Conservation (phyloP, 176 grass and related monocot species). For the Carex pumila region DNA sequence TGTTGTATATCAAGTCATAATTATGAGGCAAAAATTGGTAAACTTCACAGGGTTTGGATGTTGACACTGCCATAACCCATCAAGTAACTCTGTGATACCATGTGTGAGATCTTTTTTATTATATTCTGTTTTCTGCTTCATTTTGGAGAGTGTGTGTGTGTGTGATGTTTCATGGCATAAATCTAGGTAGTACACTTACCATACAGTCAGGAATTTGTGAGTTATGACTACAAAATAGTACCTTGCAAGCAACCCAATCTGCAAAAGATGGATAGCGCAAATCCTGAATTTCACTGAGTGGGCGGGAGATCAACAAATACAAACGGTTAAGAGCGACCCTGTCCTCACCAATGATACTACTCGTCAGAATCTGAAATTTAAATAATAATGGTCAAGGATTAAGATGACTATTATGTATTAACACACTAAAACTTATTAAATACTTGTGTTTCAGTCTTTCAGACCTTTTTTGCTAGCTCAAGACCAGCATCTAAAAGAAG, state of each 20-base stretch:
- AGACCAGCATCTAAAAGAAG: slow-evolving; percentile 96
- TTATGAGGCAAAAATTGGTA: not conserved
- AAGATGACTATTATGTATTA: not conserved
- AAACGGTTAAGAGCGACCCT: slow-evolving; percentile 78
- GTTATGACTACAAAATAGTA: slow-evolving; percentile 23
- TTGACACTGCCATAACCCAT: not conserved
- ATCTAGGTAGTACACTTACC: not conserved
- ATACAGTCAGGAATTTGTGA: not conserved
- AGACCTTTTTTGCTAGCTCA: slow-evolving; percentile 78
- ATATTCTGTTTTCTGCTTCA: not conserved
- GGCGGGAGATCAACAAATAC: slow-evolving; percentile 74
- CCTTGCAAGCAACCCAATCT: slow-evolving; percentile 99
- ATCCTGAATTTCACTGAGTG: slow-evolving; percentile 74
- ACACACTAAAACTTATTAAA: not conserved
- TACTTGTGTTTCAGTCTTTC: not conserved
- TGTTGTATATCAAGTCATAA: slow-evolving; percentile 19
- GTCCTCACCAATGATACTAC: slow-evolving; percentile 77
- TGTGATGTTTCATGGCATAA: slow-evolving; percentile 3
- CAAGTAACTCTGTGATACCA: not conserved
- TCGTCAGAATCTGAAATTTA: slow-evolving; percentile 77
- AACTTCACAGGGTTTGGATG: not conserved
- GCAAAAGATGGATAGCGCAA: slow-evolving; percentile 96
- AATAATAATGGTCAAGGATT: slow-evolving; percentile 16
- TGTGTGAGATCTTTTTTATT: not conserved
- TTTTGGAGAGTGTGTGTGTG: not conserved